Conservation (phyloP, 2,329 filamentous ascomycete genomes). For the Ophiocordyceps camponoti-saundersi region DNA sequence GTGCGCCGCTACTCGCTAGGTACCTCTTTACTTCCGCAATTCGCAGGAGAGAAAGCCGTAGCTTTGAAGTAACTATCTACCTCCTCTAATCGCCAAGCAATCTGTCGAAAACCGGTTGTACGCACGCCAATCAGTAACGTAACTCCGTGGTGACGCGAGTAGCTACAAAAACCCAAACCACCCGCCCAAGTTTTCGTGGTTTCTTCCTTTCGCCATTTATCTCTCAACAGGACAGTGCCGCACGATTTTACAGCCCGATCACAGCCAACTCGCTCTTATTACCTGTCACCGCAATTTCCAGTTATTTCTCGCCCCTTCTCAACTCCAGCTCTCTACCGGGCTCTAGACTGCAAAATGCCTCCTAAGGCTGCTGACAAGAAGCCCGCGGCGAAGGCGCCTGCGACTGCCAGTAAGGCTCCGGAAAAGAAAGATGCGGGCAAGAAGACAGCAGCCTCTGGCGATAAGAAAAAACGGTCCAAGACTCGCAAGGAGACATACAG, state of each 20-base stretch:
- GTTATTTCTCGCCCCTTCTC: constrained; percentile 5
- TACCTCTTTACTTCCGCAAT: no score
- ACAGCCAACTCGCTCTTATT: constrained; percentile 28
- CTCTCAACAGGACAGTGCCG: no score
- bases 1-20: no score
- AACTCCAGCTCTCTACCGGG: no score
- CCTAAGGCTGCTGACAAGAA: constrained; percentile 98
- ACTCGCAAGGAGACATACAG: constrained; percentile 99
- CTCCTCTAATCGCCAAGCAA: no score
- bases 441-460: constrained; percentile 91
- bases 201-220: constrained; percentile 26
- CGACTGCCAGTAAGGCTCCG: constrained; percentile 46
- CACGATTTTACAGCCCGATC: no score
- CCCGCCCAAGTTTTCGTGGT: constrained; percentile 24
- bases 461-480: constrained; percentile 99
- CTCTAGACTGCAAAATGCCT: constrained; percentile 54
- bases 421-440: constrained; percentile 99
- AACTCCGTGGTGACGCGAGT: constrained; percentile 30
- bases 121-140: constrained; percentile 36
- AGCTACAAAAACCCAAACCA: constrained; percentile 42
- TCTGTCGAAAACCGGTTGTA: no score
- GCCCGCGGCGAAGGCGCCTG: constrained; percentile 93
- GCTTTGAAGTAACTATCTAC: no score
- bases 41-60: no score
- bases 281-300: constrained; percentile 3